Conservation (phyloP, 2,329 filamentous ascomycete genomes). For the Byssochlamys sp. region DNA sequence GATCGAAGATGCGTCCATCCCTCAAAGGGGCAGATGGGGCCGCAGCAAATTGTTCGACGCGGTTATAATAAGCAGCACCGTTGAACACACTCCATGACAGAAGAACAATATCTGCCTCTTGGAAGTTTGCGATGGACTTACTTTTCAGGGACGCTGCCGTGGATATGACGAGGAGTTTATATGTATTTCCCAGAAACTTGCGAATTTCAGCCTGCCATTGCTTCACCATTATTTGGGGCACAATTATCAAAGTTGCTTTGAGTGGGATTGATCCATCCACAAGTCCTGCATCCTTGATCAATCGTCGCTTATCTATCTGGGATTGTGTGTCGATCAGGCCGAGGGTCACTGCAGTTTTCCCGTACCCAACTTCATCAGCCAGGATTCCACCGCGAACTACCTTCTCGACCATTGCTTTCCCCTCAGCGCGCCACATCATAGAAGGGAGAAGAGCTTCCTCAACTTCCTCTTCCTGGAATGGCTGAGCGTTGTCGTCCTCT, state of each 20-base stretch:
- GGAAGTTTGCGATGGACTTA: slow-evolving; percentile 37
- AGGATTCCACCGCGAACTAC: slow-evolving; percentile 50
- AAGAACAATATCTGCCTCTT: slow-evolving; percentile 46
- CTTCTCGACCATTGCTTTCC: slow-evolving; percentile 22
- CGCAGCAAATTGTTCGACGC: slow-evolving; percentile 43
- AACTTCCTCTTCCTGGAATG: slow-evolving; percentile 46
- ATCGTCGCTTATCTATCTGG: slow-evolving; percentile 10
- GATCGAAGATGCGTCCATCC: slow-evolving; percentile 41
- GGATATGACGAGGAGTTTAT: slow-evolving; percentile 39
- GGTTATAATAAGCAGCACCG: slow-evolving; percentile 39
- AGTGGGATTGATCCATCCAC: slow-evolving; percentile 29
- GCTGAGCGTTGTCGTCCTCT: slow-evolving; percentile 33
- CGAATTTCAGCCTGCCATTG: slow-evolving; percentile 52
- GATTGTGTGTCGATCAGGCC: slow-evolving; percentile 45
- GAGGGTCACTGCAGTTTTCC: slow-evolving; percentile 55
- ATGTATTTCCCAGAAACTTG: slow-evolving; percentile 39
- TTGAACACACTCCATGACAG: slow-evolving; percentile 44
- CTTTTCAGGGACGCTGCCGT: slow-evolving; percentile 30
- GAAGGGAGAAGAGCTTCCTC: slow-evolving; percentile 46
- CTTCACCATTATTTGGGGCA: slow-evolving; percentile 44
- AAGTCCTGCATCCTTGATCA: neutral
- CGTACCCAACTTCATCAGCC: slow-evolving; percentile 57
- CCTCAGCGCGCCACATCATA: slow-evolving; percentile 51
- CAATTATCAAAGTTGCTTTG: slow-evolving; percentile 52
- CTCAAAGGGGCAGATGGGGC: slow-evolving; percentile 32